Conservation (phyloP, 108 stramenopile species). For the Skeletonema menzelii region DNA sequence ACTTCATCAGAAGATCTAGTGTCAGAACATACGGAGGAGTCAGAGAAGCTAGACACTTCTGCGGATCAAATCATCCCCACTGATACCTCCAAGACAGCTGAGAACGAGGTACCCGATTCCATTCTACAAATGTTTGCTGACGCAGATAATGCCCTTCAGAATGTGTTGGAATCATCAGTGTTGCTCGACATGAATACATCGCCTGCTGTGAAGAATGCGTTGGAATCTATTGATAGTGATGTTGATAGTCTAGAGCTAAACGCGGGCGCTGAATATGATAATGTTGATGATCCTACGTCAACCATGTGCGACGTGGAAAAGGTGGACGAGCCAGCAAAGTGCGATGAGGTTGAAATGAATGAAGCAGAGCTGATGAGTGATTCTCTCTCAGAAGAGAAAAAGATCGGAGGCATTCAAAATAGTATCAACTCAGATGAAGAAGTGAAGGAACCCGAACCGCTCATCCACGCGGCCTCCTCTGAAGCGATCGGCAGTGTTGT, state of each 20-base stretch:
- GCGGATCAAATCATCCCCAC: neutral
- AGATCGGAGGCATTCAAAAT: neutral
- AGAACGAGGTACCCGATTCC: neutral
- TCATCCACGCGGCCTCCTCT: neutral
- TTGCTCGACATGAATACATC: neutral
- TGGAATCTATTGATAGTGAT: neutral
- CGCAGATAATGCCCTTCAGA: neutral
- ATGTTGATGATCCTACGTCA: neutral
- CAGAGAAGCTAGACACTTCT: neutral
- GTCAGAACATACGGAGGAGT: neutral
- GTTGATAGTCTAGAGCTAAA: neutral
- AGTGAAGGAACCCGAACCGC: neutral
- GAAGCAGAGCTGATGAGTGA: neutral
- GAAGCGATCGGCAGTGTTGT: neutral
- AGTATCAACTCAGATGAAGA: neutral
- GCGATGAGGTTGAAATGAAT: neutral
- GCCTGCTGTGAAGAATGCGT: neutral
- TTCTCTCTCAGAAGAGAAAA: neutral
- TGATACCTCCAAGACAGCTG: neutral
- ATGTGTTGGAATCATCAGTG: neutral
- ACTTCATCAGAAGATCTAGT: neutral
- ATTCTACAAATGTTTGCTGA: constrained; percentile 5
- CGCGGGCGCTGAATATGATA: neutral
- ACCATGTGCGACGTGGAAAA: neutral
- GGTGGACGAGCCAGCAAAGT: neutral